Evolutionary conservation across 1,139 yeast genomes (phyloP).

Genomic region (Yamadazyma atmosphaerica): DNA sequence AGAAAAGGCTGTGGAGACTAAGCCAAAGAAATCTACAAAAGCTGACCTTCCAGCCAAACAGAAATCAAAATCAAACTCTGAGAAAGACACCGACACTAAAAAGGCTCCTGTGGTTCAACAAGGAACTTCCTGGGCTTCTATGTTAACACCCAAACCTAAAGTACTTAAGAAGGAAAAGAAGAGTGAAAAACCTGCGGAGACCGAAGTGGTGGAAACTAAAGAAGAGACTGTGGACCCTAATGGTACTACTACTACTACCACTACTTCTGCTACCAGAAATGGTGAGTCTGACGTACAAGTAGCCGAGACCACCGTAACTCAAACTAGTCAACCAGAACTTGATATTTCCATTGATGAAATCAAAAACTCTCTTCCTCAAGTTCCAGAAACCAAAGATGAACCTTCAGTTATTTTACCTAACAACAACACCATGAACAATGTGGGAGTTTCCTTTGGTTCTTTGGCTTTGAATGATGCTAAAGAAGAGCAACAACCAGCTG

Average conservation of each 20-base stretch:
- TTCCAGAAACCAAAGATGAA: slow-evolving; percentile 16
- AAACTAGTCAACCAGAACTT: slow-evolving; percentile 7
- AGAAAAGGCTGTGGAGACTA: not conserved
- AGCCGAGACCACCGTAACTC: not conserved
- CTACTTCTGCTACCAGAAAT: slow-evolving; percentile 1
- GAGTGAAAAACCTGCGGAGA: slow-evolving; percentile 11
- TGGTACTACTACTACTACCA: slow-evolving; percentile 7
- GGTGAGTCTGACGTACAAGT: not conserved
- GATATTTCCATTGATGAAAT: slow-evolving; percentile 18
- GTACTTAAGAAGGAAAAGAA: slow-evolving; percentile 17
- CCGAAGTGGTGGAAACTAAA: slow-evolving; percentile 9
- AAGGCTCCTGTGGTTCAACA: slow-evolving; percentile 19
- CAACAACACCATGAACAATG: slow-evolving; percentile 48
- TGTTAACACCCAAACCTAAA: slow-evolving; percentile 55
- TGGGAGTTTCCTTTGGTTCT: slow-evolving; percentile 73
- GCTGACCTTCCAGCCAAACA: slow-evolving; percentile 5
- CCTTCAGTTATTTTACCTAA: slow-evolving; percentile 67
- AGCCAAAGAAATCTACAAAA: slow-evolving; percentile 10
- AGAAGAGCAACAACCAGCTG: slow-evolving; percentile 15
- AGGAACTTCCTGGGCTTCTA: slow-evolving; percentile 54
- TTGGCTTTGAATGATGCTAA: slow-evolving; percentile 53
- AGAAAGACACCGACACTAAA: slow-evolving; percentile 14
- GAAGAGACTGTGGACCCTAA: slow-evolving; percentile 11
- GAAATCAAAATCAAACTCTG: slow-evolving; percentile 10
- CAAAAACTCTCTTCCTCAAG: slow-evolving; percentile 17